A percentile compares a stretch with the other conserved stretches of the same genome.
These are phyloP conservation scores for Coemansia sp. DNA, from an alignment of 192 early-diverging fungal species.

Conservation along the genomic window DNA sequence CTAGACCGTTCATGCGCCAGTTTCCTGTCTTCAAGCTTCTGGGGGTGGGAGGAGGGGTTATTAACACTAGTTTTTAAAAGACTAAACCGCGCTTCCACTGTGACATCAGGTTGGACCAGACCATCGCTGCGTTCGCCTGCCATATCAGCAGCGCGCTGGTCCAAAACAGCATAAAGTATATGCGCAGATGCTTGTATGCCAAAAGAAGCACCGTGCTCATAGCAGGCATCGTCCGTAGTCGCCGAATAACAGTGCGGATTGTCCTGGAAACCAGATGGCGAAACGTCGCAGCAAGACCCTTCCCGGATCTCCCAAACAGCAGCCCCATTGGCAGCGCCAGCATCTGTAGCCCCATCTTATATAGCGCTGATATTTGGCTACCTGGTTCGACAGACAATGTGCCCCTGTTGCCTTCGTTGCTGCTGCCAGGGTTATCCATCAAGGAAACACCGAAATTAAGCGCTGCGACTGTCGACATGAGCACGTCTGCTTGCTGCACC, in stretches of 20 bases:
- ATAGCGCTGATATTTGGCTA: background rate
- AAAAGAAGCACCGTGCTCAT: constrained; percentile 32
- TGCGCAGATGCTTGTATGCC: constrained; percentile 43
- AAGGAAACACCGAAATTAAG: constrained; percentile 43
- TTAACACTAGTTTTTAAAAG: constrained; percentile 5
- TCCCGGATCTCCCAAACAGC: constrained; percentile 34
- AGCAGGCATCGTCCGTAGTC: constrained; percentile 18
- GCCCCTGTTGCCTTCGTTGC: background rate
- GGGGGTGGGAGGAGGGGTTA: background rate
- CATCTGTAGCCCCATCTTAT: constrained; percentile 18
- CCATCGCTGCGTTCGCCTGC: constrained; percentile 45
- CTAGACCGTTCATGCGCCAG: too few relatives aligned
- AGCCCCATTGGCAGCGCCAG: constrained; percentile 34
- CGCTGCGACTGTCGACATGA: constrained; percentile 50
- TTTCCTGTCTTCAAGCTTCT: too few relatives aligned
- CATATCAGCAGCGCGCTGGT: constrained; percentile 39
- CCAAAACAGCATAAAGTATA: constrained; percentile 42
- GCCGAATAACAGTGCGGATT: constrained; percentile 12
- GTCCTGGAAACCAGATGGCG: constrained; percentile 7
- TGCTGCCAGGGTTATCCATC: constrained; percentile 2
- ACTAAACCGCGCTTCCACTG: constrained; percentile 37
- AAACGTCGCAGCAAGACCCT: constrained; percentile 6
- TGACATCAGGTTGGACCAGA: constrained; percentile 31
- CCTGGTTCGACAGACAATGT: background rate
- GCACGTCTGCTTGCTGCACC: constrained; percentile 48